Percentiles rank a stretch among this genome's conserved stretches.
Conservation (phyloP, 805 yeast species). For the Pichia deserticola region DNA sequence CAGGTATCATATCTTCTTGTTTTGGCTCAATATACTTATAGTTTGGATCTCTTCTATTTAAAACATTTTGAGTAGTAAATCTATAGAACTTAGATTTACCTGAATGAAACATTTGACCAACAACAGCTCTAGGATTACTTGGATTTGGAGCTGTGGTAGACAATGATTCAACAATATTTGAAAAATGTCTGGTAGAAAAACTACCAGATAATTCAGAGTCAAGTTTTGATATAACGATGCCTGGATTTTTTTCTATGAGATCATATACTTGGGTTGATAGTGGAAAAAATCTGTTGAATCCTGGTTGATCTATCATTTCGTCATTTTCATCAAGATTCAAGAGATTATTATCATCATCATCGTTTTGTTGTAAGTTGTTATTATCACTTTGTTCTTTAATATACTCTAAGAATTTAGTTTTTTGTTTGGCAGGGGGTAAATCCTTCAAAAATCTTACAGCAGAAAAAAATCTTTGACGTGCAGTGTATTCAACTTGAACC, state of each 20-base stretch:
- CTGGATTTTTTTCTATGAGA: conserved; percentile 35
- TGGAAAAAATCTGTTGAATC: conserved; percentile 42
- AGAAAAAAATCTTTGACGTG: conserved; percentile 16
- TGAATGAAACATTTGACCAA: conserved; percentile 25
- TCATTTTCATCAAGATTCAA: conserved; percentile 15
- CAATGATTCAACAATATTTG: conserved; percentile 10
- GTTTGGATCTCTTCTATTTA: conserved; percentile 6
- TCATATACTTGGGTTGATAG: conserved; percentile 56
- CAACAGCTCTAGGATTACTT: conserved; percentile 5
- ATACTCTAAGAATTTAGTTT: conserved; percentile 8
- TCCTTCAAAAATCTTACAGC: conserved; percentile 21
- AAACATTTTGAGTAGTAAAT: conserved; percentile 18
- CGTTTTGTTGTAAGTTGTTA: conserved; percentile 21
- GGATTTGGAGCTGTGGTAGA: conserved; percentile 19
- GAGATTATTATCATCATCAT: conserved; percentile 33
- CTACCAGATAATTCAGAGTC: conserved; percentile 45
- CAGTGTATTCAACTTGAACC: conserved; percentile 21
- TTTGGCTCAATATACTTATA: not conserved
- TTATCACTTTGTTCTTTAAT: conserved; percentile 6
- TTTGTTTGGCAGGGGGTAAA: conserved; percentile 13
- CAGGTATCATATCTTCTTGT: not conserved
- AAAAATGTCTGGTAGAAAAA: conserved; percentile 7
- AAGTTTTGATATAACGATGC: conserved; percentile 55
- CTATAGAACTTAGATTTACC: conserved; percentile 71
- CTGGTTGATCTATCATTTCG: conserved; percentile 21